Conservation (phyloP, 2,329 filamentous ascomycete genomes). For the Lasiodiplodia hormozganensis region DNA sequence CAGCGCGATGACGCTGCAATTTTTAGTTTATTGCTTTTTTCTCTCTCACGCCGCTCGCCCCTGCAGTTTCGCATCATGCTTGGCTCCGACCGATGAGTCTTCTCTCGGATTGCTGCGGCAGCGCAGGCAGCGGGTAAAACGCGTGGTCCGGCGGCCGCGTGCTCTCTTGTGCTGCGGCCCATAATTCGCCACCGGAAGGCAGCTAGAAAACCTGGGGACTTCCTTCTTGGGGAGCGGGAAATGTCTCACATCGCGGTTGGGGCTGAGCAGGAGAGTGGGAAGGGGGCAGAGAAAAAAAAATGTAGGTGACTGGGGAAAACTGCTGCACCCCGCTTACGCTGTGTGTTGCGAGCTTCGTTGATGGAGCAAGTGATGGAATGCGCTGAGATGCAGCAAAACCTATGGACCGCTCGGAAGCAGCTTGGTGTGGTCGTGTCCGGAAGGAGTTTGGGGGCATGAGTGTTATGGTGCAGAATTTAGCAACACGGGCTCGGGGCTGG, state of each 20-base stretch:
- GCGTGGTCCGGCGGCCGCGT: neutral
- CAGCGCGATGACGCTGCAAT: neutral
- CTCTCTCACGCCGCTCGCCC: neutral
- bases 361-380: constrained; percentile 3
- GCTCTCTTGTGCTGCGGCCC: constrained; percentile 1
- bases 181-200: constrained; percentile 11
- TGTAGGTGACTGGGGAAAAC: neutral
- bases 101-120: neutral
- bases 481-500: constrained; percentile 10
- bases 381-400: neutral
- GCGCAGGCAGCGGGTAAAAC: neutral
- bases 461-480: constrained; percentile 17
- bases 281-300: too few relatives aligned
- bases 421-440: neutral
- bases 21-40: neutral
- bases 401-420: neutral
- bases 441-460: neutral
- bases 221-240: neutral
- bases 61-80: neutral
- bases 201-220: neutral
- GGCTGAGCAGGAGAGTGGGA: neutral
- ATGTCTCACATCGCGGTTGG: constrained; percentile 9
- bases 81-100: neutral
- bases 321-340: neutral
- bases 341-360: neutral